Percentiles rank a stretch among this genome's conserved stretches.
Evolutionary conservation across 257 asterid genomes (phyloP).

Genomic region (Solanum ahanhuiri): DNA sequence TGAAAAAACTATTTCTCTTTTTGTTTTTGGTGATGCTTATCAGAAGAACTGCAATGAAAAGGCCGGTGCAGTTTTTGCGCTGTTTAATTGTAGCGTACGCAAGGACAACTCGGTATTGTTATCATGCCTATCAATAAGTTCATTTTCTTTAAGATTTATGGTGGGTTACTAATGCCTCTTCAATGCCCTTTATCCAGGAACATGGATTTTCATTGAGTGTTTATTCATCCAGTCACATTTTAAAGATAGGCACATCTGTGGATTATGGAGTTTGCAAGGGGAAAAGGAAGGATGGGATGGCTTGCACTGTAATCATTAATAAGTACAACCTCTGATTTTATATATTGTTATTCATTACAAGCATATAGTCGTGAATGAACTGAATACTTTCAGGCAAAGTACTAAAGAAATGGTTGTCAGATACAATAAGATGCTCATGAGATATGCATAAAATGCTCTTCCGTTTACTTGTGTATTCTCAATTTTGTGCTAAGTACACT

Average conservation of each 20-base stretch:
- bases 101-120: constrained; percentile 58
- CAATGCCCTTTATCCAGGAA: constrained; percentile 41
- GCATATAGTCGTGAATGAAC: background rate
- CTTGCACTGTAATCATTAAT: constrained; percentile 53
- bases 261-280: constrained; percentile 82
- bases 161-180: background rate
- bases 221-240: constrained; percentile 56
- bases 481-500: background rate
- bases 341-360: background rate
- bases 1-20: constrained; percentile 51
- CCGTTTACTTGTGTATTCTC: background rate
- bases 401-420: background rate
- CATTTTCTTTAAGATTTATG: background rate
- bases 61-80: constrained; percentile 57
- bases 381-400: background rate
- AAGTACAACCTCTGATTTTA: constrained; percentile 33
- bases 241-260: constrained; percentile 67
- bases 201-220: constrained; percentile 68
- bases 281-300: constrained; percentile 57
- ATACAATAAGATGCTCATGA: background rate
- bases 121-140: background rate
- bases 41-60: constrained; percentile 51
- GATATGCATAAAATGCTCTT: background rate
- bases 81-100: constrained; percentile 67
- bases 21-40: constrained; percentile 92